Evolutionary conservation across 108 stramenopile species (phyloP), one percentile per base, ranked within the genome.

Genomic region (Nitzschia inconspicua): DNA sequence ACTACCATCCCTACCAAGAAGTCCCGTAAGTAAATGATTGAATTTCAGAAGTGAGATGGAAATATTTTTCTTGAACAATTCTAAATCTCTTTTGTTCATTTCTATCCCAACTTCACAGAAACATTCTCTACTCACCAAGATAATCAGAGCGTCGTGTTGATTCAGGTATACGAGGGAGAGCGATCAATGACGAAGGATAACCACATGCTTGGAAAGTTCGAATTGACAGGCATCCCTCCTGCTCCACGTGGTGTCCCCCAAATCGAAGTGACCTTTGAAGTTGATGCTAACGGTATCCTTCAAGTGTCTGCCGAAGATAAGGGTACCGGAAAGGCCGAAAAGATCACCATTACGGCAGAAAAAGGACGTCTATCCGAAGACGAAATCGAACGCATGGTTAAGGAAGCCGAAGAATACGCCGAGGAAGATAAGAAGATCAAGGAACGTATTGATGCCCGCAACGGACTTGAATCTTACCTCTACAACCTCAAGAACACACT

Each of bases 151-250:
- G 93, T 76, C 37, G 94, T 98, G 26, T 60, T 87, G 41, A 93
- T 98, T 60, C 90, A 96, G 64, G 95, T 97, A 11, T 97, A 85
- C 75, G 94, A 97, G 79, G 96, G 97, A 36, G 97, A 97, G 70
- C 85, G 95, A 41, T 70, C 95, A 65, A 94, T 96, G 94, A 95
- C 93, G 63, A 90, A 92, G 81, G 95, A 94, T 70, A 77, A 77
- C 70, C 67, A 83, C 65, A 61, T 80, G 44, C 78, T 91, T 31
- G 91, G 97, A 66, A 90, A 96, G 80, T 96, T 97, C 72, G 80
- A 93, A 64, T 74, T 97, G 29, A 78, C 73, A 7, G 96, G 96
- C 56, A 95, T 97, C 64, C 95, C 95, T 44, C 96, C 94, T 27
- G 86, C 86, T 10, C 92, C 94, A 36, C 94, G 94, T 61, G 97